Evolutionary conservation across 441 rosid genomes (phyloP).

Genomic region (Gossypium lobatum): DNA sequence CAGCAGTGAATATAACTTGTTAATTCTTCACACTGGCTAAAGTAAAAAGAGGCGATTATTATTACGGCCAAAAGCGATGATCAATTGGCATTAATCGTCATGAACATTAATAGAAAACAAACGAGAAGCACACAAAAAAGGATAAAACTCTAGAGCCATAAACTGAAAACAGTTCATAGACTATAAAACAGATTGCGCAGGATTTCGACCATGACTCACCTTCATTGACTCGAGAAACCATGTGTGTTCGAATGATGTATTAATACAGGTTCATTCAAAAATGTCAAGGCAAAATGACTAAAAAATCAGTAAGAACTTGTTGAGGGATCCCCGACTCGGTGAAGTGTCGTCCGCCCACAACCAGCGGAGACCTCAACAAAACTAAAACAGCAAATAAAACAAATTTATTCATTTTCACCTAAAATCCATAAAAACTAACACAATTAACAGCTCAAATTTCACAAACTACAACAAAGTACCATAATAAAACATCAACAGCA

Average conservation of each 20-base stretch:
- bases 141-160: neutral
- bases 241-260: neutral
- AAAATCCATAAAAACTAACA: neutral
- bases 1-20: neutral
- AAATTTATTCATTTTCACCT: neutral
- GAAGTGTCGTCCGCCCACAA: no score
- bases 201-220: neutral
- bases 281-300: neutral
- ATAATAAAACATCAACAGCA: neutral
- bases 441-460: neutral
- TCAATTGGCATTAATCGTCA: neutral
- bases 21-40: neutral
- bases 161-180: neutral
- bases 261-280: neutral
- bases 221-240: neutral
- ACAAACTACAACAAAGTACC: neutral
- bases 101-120: neutral
- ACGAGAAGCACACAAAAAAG: neutral
- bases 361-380: neutral
- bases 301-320: neutral
- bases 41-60: neutral
- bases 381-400: neutral
- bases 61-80: neutral
- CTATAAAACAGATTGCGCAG: neutral
- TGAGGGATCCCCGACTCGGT: no score